These are phyloP conservation scores for Aspergillus diversus DNA, from an alignment of 495 filamentous ascomycete species.

Conservation along the genomic window DNA sequence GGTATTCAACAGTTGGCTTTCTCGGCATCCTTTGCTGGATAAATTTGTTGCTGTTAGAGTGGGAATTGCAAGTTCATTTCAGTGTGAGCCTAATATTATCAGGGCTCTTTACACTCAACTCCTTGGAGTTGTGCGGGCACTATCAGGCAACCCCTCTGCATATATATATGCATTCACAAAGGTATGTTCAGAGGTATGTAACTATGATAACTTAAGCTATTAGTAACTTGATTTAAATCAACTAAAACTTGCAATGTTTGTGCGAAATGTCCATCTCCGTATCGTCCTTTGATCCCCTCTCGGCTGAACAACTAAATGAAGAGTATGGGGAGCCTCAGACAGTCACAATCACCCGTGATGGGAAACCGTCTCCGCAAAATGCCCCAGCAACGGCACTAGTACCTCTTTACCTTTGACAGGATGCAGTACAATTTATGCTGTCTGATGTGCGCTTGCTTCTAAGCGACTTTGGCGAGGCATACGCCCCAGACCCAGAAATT, in stretches of 20 bases:
- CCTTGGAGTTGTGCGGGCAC: conserved; percentile 34
- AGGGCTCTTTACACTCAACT: conserved; percentile 25
- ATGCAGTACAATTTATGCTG: conserved; percentile 31
- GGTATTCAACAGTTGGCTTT: conserved; percentile 61
- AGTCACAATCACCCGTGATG: conserved; percentile 24
- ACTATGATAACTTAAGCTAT: conserved; percentile 19
- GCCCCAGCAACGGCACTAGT: conserved; percentile 4
- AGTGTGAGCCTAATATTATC: conserved; percentile 28
- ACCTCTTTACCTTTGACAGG: conserved; percentile 29
- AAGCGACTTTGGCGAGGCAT: conserved; percentile 41
- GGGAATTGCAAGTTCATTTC: conserved; percentile 25
- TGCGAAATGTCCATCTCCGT: conserved; percentile 41
- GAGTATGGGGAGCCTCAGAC: conserved; percentile 33
- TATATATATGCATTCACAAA: conserved; percentile 41
- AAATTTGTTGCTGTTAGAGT: conserved; percentile 42
- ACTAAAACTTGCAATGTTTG: conserved; percentile 12
- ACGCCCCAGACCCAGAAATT: conserved; percentile 25
- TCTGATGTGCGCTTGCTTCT: conserved; percentile 34
- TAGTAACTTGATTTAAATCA: not conserved
- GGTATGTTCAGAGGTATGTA: conserved; percentile 34
- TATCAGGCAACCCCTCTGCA: conserved; percentile 32
- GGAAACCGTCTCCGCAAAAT: conserved; percentile 6
- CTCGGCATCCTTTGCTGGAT: conserved; percentile 40
- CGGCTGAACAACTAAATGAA: conserved; percentile 34
- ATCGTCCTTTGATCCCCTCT: conserved; percentile 33